phyloP scores from a whole-genome alignment of 2,329 filamentous ascomycete genomes.

The Penicillium sp. region DNA sequence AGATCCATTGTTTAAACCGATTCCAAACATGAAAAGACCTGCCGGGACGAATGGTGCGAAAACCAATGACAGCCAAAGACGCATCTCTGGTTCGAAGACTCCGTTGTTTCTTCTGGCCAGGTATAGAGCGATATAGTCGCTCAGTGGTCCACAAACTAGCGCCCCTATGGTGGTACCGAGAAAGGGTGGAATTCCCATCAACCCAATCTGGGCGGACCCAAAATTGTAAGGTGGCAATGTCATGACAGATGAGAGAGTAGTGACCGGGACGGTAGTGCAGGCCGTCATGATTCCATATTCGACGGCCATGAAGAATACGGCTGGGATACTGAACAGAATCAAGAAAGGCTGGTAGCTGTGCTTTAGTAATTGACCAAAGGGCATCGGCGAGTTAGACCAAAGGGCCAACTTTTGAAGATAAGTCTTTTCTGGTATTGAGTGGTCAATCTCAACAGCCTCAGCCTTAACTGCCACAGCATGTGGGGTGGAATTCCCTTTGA shows the following conservation, averaged over 20 bases:
- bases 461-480: background rate
- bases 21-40: conserved; percentile 44
- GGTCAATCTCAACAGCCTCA: conserved; percentile 6
- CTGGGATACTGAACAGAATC: conserved; percentile 50
- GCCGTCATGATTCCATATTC: conserved; percentile 42
- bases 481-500: background rate
- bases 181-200: conserved; percentile 43
- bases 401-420: conserved; percentile 46
- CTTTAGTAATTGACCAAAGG: conserved; percentile 15
- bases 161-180: conserved; percentile 40
- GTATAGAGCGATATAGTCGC: conserved; percentile 38
- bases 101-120: conserved; percentile 40
- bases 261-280: conserved; percentile 41
- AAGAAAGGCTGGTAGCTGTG: conserved; percentile 32
- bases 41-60: conserved; percentile 34
- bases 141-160: conserved; percentile 35
- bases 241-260: conserved; percentile 39
- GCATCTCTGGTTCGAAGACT: conserved; percentile 48
- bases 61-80: conserved; percentile 35
- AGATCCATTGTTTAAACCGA: conserved; percentile 30
- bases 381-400: conserved; percentile 19
- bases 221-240: conserved; percentile 44
- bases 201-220: conserved; percentile 36
- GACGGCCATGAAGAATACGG: conserved; percentile 42
- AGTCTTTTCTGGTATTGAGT: conserved; percentile 19